Percentiles rank a stretch among this genome's conserved stretches.
phyloP scores from a whole-genome alignment of 2,329 filamentous ascomycete genomes.

The Macrophomina tecta region DNA sequence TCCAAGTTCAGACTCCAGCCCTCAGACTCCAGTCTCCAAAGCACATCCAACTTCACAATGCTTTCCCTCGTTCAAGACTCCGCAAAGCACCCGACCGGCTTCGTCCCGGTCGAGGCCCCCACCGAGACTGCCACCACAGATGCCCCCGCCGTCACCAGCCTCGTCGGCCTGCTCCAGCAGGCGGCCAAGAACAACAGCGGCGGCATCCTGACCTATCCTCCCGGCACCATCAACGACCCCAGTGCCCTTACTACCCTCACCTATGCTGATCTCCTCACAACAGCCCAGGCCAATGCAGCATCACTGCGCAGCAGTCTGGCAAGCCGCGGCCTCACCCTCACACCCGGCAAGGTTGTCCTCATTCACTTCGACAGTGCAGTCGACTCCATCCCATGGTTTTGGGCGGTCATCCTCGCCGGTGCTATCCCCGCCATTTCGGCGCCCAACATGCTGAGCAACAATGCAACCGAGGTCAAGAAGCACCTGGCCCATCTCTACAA shows the following conservation, averaged over 20 bases:
- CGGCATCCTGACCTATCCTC: neutral
- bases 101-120: neutral
- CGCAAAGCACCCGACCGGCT: neutral
- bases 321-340: neutral
- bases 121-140: neutral
- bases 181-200: neutral
- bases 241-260: neutral
- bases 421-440: constrained; percentile 12
- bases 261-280: neutral
- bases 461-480: neutral
- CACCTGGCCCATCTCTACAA: constrained; percentile 15
- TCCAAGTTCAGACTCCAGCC: neutral
- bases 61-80: constrained; percentile 1
- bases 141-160: neutral
- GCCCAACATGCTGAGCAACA: neutral
- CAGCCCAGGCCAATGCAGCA: neutral
- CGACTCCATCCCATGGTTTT: constrained; percentile 19
- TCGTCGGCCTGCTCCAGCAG: neutral
- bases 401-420: constrained; percentile 1
- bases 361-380: constrained; percentile 12
- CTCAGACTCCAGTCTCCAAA: neutral
- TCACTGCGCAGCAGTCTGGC: neutral
- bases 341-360: neutral
- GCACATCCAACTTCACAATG: neutral
- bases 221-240: neutral